These are phyloP conservation scores for Solanum hybrid DNA, from an alignment of 305 asterid genomes.

Conservation along the genomic window DNA sequence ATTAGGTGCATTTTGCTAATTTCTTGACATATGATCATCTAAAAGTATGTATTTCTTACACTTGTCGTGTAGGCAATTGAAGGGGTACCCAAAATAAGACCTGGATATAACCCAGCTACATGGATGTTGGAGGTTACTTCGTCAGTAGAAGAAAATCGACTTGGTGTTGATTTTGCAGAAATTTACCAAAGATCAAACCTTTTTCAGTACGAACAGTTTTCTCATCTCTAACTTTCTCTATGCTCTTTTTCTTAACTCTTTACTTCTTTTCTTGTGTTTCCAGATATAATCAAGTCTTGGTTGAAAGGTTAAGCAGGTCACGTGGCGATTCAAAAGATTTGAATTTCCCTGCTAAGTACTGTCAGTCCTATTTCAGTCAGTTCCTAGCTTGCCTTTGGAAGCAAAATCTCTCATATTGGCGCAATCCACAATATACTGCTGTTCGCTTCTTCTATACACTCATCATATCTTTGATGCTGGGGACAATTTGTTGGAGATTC, in stretches of 20 bases:
- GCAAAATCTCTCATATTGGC: conserved; percentile 92
- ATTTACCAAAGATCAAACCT: conserved; percentile 62
- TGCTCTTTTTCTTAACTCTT: conserved; percentile 8
- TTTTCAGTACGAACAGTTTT: conserved; percentile 42
- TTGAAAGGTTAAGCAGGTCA: conserved; percentile 80
- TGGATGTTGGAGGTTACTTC: conserved; percentile 97
- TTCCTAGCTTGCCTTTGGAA: conserved; percentile 87
- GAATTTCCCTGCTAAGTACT: conserved; percentile 63
- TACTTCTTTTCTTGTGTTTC: conserved; percentile 11
- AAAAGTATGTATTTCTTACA: conserved; percentile 7
- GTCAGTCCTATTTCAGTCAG: conserved; percentile 51
- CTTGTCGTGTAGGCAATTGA: conserved; percentile 49
- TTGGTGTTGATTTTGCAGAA: conserved; percentile 90
- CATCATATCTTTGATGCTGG: conserved; percentile 85
- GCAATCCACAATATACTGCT: conserved; percentile 96
- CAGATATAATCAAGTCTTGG: conserved; percentile 65
- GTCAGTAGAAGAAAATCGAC: conserved; percentile 56
- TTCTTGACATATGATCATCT: conserved; percentile 1
- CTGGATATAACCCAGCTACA: conserved; percentile 92
- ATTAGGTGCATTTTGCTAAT: not conserved
- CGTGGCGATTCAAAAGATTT: conserved; percentile 61
- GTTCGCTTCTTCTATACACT: conserved; percentile 88
- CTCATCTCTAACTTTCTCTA: not conserved
- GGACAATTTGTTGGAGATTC: conserved; percentile 86
- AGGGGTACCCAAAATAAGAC: conserved; percentile 66